Conservation (phyloP, 2,329 filamentous ascomycete genomes). For the Neofusicoccum kwambonambiense region DNA sequence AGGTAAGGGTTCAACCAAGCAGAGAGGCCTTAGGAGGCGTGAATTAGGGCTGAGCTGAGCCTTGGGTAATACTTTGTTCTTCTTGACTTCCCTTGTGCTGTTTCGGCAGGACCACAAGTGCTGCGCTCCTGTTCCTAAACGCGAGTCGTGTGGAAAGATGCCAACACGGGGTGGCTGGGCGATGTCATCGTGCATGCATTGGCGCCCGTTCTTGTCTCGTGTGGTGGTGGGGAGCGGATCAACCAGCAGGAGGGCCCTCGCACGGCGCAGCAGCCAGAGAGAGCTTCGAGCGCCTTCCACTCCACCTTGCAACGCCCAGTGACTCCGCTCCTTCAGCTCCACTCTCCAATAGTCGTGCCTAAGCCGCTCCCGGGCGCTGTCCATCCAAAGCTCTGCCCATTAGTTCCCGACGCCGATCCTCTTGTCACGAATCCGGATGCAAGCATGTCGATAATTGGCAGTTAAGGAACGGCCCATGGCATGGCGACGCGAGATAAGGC, state of each 20-base stretch:
- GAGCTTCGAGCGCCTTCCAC: background rate
- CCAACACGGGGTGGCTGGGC: background rate
- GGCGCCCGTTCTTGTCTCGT: background rate
- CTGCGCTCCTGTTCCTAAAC: background rate
- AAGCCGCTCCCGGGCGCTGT: too few species aligned
- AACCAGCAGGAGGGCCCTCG: background rate
- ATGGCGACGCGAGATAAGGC: slow-evolving; percentile 5
- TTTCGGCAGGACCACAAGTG: too few species aligned
- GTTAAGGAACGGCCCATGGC: background rate
- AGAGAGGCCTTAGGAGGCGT: background rate
- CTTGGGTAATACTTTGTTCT: background rate
- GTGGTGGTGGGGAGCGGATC: background rate
- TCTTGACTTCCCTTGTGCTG: too few species aligned
- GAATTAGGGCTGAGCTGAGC: background rate
- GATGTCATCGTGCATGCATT: slow-evolving; percentile 2
- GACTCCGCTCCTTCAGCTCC: background rate
- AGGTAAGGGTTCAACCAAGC: background rate
- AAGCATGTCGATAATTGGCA: background rate
- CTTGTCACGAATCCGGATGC: background rate
- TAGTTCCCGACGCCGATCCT: background rate
- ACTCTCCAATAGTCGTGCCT: too few species aligned
- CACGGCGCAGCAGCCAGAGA: background rate
- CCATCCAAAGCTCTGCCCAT: background rate
- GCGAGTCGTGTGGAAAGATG: background rate
- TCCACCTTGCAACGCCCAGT: background rate